Percentiles rank a stretch among this genome's conserved stretches.
Conservation (phyloP, 2,329 filamentous ascomycete species). For the Pyrenochaeta sp. region DNA sequence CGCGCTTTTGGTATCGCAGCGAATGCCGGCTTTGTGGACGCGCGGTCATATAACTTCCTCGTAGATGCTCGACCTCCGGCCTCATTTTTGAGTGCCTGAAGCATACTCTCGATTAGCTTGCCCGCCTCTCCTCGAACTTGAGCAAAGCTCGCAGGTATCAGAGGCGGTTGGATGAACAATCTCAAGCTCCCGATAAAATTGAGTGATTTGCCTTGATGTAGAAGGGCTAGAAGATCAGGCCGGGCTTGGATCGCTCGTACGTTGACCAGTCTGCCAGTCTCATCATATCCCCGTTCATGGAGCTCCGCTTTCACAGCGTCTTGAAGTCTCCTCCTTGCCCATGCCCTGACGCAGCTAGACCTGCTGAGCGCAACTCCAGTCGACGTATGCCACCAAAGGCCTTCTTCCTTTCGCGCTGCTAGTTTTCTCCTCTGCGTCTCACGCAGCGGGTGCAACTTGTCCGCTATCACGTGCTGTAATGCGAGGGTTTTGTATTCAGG, state of each 20-base stretch:
- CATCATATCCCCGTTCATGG: conserved; percentile 33
- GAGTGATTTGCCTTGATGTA: conserved; percentile 8
- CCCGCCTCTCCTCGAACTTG: conserved; percentile 31
- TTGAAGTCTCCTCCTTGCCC: conserved; percentile 39
- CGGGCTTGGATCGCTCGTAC: neutral
- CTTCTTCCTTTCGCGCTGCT: conserved; percentile 25
- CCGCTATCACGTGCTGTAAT: conserved; percentile 26
- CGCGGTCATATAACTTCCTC: neutral
- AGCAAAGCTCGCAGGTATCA: conserved; percentile 38
- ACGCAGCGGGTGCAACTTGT: conserved; percentile 37
- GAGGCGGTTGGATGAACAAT: conserved; percentile 25
- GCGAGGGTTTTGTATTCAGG: conserved; percentile 33
- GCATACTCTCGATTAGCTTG: conserved; percentile 22
- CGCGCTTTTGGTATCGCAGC: neutral
- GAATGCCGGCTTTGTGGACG: no score
- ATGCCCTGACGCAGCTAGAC: conserved; percentile 41
- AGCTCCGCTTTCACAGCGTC: conserved; percentile 41
- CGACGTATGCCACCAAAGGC: conserved; percentile 45
- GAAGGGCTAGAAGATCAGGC: conserved; percentile 4
- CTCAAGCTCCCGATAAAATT: conserved; percentile 36
- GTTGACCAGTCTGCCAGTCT: conserved; percentile 32
- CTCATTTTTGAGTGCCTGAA: neutral
- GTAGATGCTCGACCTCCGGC: neutral
- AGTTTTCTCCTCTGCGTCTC: conserved; percentile 25
- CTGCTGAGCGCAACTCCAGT: conserved; percentile 32